Conservation (phyloP, 2,329 filamentous ascomycete species). For the Fusarium sp. region DNA sequence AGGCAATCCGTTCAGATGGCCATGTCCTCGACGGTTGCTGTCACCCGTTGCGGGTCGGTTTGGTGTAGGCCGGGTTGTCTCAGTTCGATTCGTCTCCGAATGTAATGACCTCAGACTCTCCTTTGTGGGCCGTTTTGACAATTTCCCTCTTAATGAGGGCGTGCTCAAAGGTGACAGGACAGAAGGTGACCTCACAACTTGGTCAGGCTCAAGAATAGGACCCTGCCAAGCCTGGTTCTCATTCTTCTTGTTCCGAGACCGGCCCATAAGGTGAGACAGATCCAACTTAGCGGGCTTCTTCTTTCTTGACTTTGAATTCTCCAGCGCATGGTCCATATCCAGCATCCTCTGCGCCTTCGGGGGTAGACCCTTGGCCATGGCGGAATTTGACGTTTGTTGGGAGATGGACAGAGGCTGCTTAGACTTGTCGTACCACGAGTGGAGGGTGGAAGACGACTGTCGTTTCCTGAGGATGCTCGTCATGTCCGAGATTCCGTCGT, state of each 20-base stretch:
- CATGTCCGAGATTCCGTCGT: slow-evolving; percentile 50
- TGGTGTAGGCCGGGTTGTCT: neutral
- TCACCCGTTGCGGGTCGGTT: slow-evolving; percentile 42
- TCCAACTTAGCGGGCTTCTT: slow-evolving; percentile 61
- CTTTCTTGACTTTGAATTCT: slow-evolving; percentile 40
- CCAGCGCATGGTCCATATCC: slow-evolving; percentile 52
- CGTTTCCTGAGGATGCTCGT: slow-evolving; percentile 56
- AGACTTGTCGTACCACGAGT: slow-evolving; percentile 64
- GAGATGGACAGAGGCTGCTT: slow-evolving; percentile 65
- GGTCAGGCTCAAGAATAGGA: slow-evolving; percentile 49
- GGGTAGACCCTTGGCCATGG: slow-evolving; percentile 64
- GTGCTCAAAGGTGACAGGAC: slow-evolving; percentile 51
- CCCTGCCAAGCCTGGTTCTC: slow-evolving; percentile 47
- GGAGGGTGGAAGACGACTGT: slow-evolving; percentile 63
- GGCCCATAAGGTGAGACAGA: slow-evolving; percentile 54
- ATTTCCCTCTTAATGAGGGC: slow-evolving; percentile 40
- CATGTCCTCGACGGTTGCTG: slow-evolving; percentile 34
- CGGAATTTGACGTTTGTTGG: slow-evolving; percentile 65
- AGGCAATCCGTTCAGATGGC: slow-evolving; percentile 53
- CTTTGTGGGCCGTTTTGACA: slow-evolving; percentile 50
- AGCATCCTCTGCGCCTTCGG: slow-evolving; percentile 57
- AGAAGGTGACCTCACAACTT: slow-evolving; percentile 54
- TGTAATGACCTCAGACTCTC: slow-evolving; percentile 46
- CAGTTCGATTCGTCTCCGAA: slow-evolving; percentile 36
- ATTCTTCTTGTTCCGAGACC: slow-evolving; percentile 44